Evolutionary conservation across 768 basidiomycete species (phyloP), one percentile per base, ranked within the genome.

Genomic region (Lactarius hengduanensis): DNA sequence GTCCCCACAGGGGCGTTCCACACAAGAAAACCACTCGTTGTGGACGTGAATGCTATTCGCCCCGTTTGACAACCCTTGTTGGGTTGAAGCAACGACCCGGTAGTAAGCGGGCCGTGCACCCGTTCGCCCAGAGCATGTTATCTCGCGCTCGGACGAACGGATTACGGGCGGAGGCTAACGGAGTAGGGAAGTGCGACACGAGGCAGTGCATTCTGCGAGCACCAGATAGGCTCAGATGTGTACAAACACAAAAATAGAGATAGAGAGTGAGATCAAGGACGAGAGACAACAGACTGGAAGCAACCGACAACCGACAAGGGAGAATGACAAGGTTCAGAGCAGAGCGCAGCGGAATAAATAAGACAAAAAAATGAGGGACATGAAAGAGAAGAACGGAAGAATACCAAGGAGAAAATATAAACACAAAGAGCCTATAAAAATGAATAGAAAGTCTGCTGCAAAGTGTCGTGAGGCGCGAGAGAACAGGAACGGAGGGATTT

Each of bases 1-100:
- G 90, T 91, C 89, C 89, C 87, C 86, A 87, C 84, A 86, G 85
- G 83, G 82, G 87, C 87, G 73, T 72, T 66, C 65, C 65, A 67
- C 41, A 59, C 41, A 59, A 62, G 65, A 59, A 62, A 62, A 76
- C 74, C 74, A 75, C 82, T 81, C 78, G 74, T 71, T 73, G 72
- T 58, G 74, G 76, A 69, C 16, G 30, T 54, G 7, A 28, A 53
- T 70, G n/a, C 78, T 83, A 80, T 81, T 80, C 86, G 63, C 55
- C 63, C 64, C n/a, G 10, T 32, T n/a, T 22, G 45, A 30, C 34
- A 41, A 16, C 40, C 22, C 15, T 55, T 16, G 16, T 1, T 0
- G n/a, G 6, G 36, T 26, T 20, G 8, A 16, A 8, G 69, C 61
- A 67, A 45, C 62, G 54, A 10, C 58, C 66, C 57, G 53, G 66